Evolutionary conservation across 2,329 filamentous ascomycete species (phyloP), one percentile per base, ranked within the genome.

Genomic region (Helicocarpus griseus): DNA sequence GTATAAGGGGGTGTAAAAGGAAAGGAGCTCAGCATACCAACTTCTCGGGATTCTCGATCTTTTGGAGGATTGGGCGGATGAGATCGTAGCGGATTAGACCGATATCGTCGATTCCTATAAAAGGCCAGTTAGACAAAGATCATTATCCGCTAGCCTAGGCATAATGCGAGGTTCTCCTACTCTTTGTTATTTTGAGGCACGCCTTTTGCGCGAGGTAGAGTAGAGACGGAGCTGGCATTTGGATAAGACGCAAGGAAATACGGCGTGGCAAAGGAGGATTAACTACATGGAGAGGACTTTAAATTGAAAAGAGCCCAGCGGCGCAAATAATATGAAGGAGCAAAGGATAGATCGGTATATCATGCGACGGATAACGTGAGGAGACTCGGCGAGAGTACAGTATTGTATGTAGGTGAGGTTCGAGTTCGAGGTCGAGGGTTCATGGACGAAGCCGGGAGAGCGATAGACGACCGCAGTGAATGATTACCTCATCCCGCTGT

Each of bases 31-130:
- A n/a, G 63, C 69, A 63, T 61, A 81, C 83, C 29, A 97, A 80
- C 65, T 95, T 89, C 41, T 78, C 71, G 1, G 89, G 83, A 56
- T 78, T 85, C 50, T 86, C 81, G 51, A 97, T 73, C 52, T 82
- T 83, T 48, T 79, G 62, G 29, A 97, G 80, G 38, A 96, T 79
- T 1, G 81, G 77, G 6, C 78, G 75, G 48, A 87, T 78, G 56
- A 84, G 72, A 22, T 77, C 69, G 69, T 85, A 88, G 2, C 84
- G 81, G 36, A 90, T 73, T 52, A 83, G 78, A 57, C 87, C 87
- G 41, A 96, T 74, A 65, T 87, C 83, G 43, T 76, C 76, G 51
- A 96, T 76, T 51, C 73, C 74, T 77, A 45, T 38, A 41, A 11
- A n/a, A 22, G 22, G 21, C 49, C 24, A 43, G 31, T 53, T 40